phyloP scores from a whole-genome alignment of 108 stramenopile species.

The Cyclotella cryptica region DNA sequence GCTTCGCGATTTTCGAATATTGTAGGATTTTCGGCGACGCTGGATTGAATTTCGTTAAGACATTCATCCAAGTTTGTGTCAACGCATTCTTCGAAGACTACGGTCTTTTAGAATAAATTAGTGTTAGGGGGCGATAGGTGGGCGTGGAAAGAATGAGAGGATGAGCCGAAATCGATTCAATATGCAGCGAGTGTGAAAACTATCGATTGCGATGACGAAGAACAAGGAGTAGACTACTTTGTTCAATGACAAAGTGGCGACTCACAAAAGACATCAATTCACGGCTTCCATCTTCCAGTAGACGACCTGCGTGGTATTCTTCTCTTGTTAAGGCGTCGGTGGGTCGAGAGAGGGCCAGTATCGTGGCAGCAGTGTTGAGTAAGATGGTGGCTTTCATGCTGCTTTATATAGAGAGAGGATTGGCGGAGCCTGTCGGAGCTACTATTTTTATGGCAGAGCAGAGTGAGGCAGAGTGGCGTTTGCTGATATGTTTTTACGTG shows the following conservation, averaged over 20 bases:
- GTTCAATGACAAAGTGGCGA: neutral
- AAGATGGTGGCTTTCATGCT: neutral
- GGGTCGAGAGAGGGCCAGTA: neutral
- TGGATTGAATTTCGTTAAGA: neutral
- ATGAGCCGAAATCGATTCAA: neutral
- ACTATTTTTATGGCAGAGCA: no score
- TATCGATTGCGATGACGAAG: neutral
- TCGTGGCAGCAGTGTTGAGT: neutral
- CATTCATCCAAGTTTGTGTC: neutral
- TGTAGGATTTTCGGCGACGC: slow-evolving; percentile 15
- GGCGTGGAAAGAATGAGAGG: neutral
- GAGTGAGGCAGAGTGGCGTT: no score
- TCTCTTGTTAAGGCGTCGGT: neutral
- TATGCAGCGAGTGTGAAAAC: neutral
- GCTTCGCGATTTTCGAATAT: slow-evolving; percentile 19
- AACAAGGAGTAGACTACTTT: neutral
- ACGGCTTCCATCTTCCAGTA: slow-evolving; percentile 8
- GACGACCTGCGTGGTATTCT: neutral
- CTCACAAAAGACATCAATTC: slow-evolving; percentile 19
- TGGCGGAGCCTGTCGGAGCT: no score
- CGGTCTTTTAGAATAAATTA: neutral
- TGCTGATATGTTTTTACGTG: no score
- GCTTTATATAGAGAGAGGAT: no score
- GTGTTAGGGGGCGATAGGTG: no score
- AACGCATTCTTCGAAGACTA: slow-evolving; percentile 30